phyloP scores from a whole-genome alignment of 2,329 filamentous ascomycete species.

The Sporothrix brunneoviolacea region DNA sequence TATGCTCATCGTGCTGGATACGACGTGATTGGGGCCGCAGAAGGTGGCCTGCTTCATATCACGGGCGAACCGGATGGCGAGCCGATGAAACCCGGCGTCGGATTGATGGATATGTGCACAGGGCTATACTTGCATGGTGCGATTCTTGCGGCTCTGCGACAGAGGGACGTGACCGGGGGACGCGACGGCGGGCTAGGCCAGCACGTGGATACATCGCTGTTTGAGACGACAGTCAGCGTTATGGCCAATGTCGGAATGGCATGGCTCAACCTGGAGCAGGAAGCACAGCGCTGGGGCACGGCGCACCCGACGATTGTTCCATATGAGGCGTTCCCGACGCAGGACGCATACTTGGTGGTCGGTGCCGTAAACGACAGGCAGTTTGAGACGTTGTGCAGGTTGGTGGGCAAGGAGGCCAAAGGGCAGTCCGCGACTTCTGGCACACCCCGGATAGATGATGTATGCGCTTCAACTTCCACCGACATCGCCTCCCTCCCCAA shows the following conservation, averaged over 20 bases:
- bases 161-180: background rate
- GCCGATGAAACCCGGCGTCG: conserved; percentile 10
- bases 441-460: too few species aligned
- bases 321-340: background rate
- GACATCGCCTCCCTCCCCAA: too few species aligned
- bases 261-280: conserved; percentile 13
- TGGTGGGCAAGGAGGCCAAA: background rate
- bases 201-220: conserved; percentile 12
- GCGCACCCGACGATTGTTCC: conserved; percentile 3
- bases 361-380: conserved; percentile 7
- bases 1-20: conserved; percentile 11
- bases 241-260: conserved; percentile 13
- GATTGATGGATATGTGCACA: conserved; percentile 10
- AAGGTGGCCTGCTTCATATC: conserved; percentile 13
- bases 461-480: too few species aligned
- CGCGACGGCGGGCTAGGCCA: conserved; percentile 10
- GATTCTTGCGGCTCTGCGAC: conserved; percentile 10
- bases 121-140: conserved; percentile 14
- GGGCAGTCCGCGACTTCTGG: background rate
- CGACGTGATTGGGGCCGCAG: conserved; percentile 13
- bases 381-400: conserved; percentile 1
- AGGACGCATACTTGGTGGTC: conserved; percentile 1
- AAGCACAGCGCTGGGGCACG: conserved; percentile 11
- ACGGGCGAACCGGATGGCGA: conserved; percentile 9
- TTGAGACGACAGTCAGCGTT: conserved; percentile 13